These are phyloP conservation scores for Ettlia oleoabundans DNA, from an alignment of 139 green algal species.

Conservation along the genomic window DNA sequence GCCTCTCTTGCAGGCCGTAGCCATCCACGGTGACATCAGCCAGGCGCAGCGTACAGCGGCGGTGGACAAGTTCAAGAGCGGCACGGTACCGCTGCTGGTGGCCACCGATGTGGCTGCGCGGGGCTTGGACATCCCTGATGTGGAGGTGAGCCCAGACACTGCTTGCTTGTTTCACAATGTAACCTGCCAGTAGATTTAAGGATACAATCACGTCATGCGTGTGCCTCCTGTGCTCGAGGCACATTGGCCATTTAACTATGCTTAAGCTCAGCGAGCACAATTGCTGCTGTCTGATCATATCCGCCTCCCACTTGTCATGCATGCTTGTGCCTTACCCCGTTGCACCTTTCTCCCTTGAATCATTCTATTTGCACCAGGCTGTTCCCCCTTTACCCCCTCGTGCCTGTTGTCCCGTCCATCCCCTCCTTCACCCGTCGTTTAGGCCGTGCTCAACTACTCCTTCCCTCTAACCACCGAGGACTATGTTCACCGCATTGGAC, in stretches of 20 bases:
- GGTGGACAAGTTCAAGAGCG: slow-evolving; percentile 86
- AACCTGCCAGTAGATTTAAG: too few relatives aligned
- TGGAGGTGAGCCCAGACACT: slow-evolving; percentile 62
- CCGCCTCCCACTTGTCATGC: too few relatives aligned
- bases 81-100: slow-evolving; percentile 65
- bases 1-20: slow-evolving; percentile 39
- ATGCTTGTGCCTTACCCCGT: too few relatives aligned
- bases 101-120: slow-evolving; percentile 79
- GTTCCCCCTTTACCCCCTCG: too few relatives aligned
- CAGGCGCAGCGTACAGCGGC: slow-evolving; percentile 80
- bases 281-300: background rate
- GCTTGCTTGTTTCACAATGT: too few relatives aligned
- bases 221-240: too few relatives aligned
- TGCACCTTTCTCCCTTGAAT: too few relatives aligned
- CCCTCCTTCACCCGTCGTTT: too few relatives aligned
- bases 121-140: slow-evolving; percentile 75
- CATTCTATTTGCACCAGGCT: too few relatives aligned
- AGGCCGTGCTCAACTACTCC: slow-evolving; percentile 95
- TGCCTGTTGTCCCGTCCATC: too few relatives aligned
- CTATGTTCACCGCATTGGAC: slow-evolving; percentile 97
- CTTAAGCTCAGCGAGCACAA: too few relatives aligned
- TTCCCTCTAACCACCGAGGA: slow-evolving; percentile 97
- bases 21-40: slow-evolving; percentile 92
- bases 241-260: background rate
- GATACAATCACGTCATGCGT: too few relatives aligned